These are phyloP conservation scores for Silene uniflora DNA, from an alignment of 148 eudicot genomes.

Conservation along the genomic window DNA sequence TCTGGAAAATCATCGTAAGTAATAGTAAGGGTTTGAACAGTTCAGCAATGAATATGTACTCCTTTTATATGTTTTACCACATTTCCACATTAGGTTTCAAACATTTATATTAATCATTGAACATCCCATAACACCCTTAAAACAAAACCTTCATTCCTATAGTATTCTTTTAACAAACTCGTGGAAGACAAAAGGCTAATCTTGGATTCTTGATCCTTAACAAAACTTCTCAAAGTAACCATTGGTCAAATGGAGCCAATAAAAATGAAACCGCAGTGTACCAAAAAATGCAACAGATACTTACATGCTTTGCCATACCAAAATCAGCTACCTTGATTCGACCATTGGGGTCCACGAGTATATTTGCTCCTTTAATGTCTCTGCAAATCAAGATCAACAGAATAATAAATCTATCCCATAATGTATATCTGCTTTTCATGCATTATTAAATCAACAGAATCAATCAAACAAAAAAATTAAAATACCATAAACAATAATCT, in stretches of 20 bases:
- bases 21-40: background rate
- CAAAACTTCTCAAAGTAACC: background rate
- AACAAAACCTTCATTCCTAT: background rate
- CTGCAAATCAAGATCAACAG: constrained; percentile 32
- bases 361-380: constrained; percentile 98
- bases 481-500: background rate
- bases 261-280: background rate
- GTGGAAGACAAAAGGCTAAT: background rate
- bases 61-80: background rate
- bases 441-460: background rate
- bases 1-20: constrained; percentile 43
- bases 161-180: background rate
- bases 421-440: background rate
- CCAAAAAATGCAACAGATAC: constrained; percentile 21
- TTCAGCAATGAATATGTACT: background rate
- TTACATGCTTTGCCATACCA: constrained; percentile 99
- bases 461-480: too few relatives aligned
- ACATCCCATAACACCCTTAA: background rate
- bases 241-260: background rate
- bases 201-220: background rate
- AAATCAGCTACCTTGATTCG: constrained; percentile 94
- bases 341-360: constrained; percentile 94
- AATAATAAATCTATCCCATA: background rate
- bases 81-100: background rate
- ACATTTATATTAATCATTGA: constrained; percentile 2